Percentiles rank a stretch among this genome's conserved stretches.
Conservation (phyloP, 805 yeast species). For the Komagataella pseudopastoris region DNA sequence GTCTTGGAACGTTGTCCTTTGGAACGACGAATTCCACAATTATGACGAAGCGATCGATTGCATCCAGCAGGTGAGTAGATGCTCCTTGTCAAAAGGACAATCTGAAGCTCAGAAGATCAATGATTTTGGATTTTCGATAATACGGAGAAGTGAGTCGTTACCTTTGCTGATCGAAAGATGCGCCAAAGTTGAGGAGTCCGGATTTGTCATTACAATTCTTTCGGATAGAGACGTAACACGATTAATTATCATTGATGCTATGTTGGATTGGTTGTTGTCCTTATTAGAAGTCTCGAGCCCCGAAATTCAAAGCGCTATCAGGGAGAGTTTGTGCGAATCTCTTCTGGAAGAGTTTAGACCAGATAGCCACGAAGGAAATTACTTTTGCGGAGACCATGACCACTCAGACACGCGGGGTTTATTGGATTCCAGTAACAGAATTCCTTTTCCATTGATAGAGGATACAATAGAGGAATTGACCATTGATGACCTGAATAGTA, state of each 20-base stretch:
- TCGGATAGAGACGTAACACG: not conserved
- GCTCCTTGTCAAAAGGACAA: not conserved
- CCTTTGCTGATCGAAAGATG: conserved; percentile 13
- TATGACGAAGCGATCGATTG: conserved; percentile 39
- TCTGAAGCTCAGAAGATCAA: not conserved
- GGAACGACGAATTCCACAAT: conserved; percentile 72
- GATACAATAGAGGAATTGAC: not conserved
- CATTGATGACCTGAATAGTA: conserved; percentile 10
- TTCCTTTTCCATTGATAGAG: conserved; percentile 4
- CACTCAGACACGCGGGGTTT: not conserved
- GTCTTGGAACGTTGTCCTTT: conserved; percentile 39
- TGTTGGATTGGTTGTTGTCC: conserved; percentile 38
- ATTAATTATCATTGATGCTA: conserved; percentile 19
- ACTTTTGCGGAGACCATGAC: not conserved
- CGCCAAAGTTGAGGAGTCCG: conserved; percentile 22
- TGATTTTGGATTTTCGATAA: conserved; percentile 1
- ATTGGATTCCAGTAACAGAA: not conserved
- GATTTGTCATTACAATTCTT: not conserved
- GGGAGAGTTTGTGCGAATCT: conserved; percentile 27
- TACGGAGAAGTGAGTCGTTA: conserved; percentile 4
- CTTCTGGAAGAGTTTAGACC: conserved; percentile 24
- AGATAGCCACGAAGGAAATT: conserved; percentile 9
- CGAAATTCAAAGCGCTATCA: conserved; percentile 23
- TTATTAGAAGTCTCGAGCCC: conserved; percentile 23
- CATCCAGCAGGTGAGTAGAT: conserved; percentile 12